Conservation (phyloP, 306 rosid species). For the Cicer chorassanicum region DNA sequence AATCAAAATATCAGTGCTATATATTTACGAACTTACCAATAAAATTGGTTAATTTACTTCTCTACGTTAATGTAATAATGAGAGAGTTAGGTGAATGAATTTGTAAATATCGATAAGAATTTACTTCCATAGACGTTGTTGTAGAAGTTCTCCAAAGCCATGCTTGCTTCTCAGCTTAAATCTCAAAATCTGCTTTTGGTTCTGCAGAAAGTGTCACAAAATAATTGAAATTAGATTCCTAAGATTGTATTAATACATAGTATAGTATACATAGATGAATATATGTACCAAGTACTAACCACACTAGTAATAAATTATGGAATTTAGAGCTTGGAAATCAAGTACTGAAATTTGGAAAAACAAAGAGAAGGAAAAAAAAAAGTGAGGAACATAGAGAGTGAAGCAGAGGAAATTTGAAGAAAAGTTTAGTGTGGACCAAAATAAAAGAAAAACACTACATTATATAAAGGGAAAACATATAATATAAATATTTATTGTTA, state of each 20-base stretch:
- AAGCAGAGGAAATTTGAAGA: background rate
- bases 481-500: constrained; percentile 34
- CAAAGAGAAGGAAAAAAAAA: background rate
- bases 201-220: constrained; percentile 40
- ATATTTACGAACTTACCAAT: no score
- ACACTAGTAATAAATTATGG: background rate
- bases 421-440: background rate
- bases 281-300: constrained; percentile 34
- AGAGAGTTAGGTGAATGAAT: background rate
- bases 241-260: background rate
- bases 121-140: no score
- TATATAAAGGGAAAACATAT: background rate
- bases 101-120: constrained; percentile 32
- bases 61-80: background rate
- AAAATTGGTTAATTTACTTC: background rate
- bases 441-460: constrained; percentile 4
- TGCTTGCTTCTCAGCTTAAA: constrained; percentile 47
- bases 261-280: background rate
- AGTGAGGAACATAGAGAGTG: background rate
- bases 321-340: background rate
- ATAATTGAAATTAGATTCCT: constrained; percentile 27
- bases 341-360: background rate
- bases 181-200: constrained; percentile 40
- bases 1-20: no score
- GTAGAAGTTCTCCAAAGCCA: constrained; percentile 54